These are phyloP conservation scores for Nakazawaea ernobii DNA, from an alignment of 805 yeast genomes.

Conservation along the genomic window DNA sequence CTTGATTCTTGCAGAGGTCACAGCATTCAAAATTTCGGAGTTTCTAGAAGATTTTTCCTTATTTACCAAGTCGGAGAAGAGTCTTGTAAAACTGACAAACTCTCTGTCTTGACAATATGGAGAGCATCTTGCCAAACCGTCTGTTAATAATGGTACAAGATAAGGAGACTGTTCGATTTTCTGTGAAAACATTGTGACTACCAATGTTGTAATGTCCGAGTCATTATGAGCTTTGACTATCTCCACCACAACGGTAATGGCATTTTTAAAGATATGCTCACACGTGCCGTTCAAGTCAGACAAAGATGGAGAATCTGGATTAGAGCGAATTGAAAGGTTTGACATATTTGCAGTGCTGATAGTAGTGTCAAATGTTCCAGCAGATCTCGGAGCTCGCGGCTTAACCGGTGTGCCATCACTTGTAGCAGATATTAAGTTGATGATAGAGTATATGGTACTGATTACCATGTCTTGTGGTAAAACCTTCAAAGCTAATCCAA, in stretches of 20 bases:
- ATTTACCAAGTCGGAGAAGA: constrained; percentile 45
- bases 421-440: constrained; percentile 59
- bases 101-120: constrained; percentile 59
- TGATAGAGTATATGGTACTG: constrained; percentile 76
- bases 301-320: not conserved
- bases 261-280: constrained; percentile 47
- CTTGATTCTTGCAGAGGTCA: constrained; percentile 44
- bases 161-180: constrained; percentile 51
- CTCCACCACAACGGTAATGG: constrained; percentile 61
- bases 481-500: constrained; percentile 62
- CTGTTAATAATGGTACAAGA: constrained; percentile 49
- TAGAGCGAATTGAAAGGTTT: constrained; percentile 4
- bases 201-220: constrained; percentile 66
- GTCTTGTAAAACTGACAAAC: constrained; percentile 54
- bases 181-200: constrained; percentile 78
- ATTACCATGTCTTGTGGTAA: constrained; percentile 78
- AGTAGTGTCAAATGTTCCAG: constrained; percentile 13
- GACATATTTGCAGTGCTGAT: constrained; percentile 16
- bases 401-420: constrained; percentile 28
- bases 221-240: constrained; percentile 65
- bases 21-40: constrained; percentile 25
- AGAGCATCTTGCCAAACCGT: constrained; percentile 60
- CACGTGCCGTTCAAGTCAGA: constrained; percentile 10
- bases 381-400: constrained; percentile 18
- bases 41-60: constrained; percentile 36